Percentiles rank a stretch among this genome's conserved stretches.
Evolutionary conservation across 257 asterid species (phyloP).

Genomic region (Ilex aquifolium): DNA sequence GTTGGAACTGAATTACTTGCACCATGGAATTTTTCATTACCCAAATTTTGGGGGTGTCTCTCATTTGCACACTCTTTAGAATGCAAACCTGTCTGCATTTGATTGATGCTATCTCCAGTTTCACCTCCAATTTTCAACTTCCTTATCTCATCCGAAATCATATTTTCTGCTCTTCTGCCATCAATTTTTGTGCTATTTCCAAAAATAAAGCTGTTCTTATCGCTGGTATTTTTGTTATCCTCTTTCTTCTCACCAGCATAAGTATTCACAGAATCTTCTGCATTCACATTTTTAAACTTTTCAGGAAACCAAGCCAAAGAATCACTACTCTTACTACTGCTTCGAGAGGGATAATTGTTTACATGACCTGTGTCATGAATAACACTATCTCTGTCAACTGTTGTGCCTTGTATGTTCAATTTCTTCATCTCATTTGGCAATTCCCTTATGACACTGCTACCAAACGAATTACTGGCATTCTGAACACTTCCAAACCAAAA

Average conservation of each 20-base stretch:
- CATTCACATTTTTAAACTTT: conserved; percentile 30
- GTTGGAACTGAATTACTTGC: conserved; percentile 27
- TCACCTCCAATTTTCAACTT: conserved; percentile 13
- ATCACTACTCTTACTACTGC: conserved; percentile 8
- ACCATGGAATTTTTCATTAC: conserved; percentile 19
- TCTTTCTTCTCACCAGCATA: conserved; percentile 22
- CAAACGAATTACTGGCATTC: conserved; percentile 13
- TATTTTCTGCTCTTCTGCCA: conserved; percentile 4
- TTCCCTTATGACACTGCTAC: conserved; percentile 24
- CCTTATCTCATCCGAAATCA: background rate
- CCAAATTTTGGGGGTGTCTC: conserved; percentile 20
- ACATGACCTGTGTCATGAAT: conserved; percentile 5
- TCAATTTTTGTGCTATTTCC: conserved; percentile 12
- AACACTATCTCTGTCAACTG: background rate
- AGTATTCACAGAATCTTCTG: conserved; percentile 19
- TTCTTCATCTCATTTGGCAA: conserved; percentile 54
- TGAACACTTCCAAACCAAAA: conserved; percentile 2
- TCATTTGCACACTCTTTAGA: conserved; percentile 22
- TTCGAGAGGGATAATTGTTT: conserved; percentile 18
- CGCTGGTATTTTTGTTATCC: conserved; percentile 18
- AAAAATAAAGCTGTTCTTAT: conserved; percentile 10
- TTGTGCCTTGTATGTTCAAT: conserved; percentile 43
- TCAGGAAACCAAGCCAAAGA: conserved; percentile 25
- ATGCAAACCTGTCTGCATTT: conserved; percentile 12
- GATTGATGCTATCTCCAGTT: conserved; percentile 15